Evolutionary conservation across 2,329 filamentous ascomycete species (phyloP).

Genomic region (Huntiella bhutanensis): DNA sequence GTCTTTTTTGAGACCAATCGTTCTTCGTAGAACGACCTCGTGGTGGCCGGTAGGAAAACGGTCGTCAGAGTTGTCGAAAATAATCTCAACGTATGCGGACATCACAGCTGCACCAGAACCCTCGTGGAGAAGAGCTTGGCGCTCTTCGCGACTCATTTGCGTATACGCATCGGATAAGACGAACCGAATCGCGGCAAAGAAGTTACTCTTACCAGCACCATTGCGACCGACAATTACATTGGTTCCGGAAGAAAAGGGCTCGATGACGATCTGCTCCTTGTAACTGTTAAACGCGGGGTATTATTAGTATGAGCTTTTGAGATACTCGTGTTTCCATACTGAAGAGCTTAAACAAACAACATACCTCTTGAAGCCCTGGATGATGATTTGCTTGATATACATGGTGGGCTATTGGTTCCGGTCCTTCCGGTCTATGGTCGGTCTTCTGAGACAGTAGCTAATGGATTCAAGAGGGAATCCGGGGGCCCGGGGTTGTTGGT

Average conservation of each 20-base stretch:
- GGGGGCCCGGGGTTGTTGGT: too few species aligned
- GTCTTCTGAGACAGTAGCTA: background rate
- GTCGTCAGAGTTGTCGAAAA: constrained; percentile 94
- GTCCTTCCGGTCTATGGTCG: background rate
- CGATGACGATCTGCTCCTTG: constrained; percentile 98
- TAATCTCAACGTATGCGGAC: constrained; percentile 98
- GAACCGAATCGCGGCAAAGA: constrained; percentile 97
- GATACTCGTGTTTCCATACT: too few species aligned
- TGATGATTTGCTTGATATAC: constrained; percentile 99
- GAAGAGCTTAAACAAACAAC: constrained; percentile 12
- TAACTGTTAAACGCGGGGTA: constrained; percentile 42
- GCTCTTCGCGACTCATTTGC: constrained; percentile 87
- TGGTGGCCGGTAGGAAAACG: constrained; percentile 86
- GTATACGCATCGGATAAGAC: constrained; percentile 96
- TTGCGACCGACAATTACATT: constrained; percentile 99
- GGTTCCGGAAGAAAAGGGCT: constrained; percentile 90
- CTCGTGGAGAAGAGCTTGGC: constrained; percentile 90
- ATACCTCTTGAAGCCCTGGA: constrained; percentile 98
- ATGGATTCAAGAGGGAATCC: background rate
- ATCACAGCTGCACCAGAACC: constrained; percentile 94
- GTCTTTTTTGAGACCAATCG: constrained; percentile 94
- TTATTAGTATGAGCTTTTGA: too few species aligned
- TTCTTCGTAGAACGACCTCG: constrained; percentile 77
- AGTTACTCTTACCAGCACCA: constrained; percentile 98
- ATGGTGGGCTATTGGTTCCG: constrained; percentile 30